Evolutionary conservation across 2,329 filamentous ascomycete species (phyloP), one percentile per base, ranked within the genome.

Genomic region (Cercospora berteroae): DNA sequence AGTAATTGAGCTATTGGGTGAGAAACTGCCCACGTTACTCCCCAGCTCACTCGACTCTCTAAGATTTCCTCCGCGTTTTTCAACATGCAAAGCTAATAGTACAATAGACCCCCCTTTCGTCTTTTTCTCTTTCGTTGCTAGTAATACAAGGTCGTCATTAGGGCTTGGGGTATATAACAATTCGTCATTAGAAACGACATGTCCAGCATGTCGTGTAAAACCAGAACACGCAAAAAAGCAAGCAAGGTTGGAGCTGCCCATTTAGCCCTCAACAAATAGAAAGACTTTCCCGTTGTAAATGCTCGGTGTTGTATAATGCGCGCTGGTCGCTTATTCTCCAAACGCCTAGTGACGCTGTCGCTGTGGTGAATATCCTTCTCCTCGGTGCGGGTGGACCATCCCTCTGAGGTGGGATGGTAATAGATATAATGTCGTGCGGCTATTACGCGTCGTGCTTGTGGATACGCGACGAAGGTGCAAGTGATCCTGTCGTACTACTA

Each of bases 121-220:
- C 48, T 13, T 55, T 55, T 27, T 33, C 65, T 23, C 65, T 55
- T 31, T 67, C 65, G 31, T 63, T 67, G 59, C 44, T 62, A 62
- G 33, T 33, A 52, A 29, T 62, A 62, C 60, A 63, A 63, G 29
- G 52, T 29, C 48, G 48, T 63, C 60, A 64, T 64, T 64, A 64
- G 52, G 50, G n/a, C 50, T 56, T 67, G 56, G 60, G 55, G 56
- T 60, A 60, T 67, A 27, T 55, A 27, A 27, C 48, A 27, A 55
- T 13, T 25, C 65, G 58, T 66, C 52, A 63, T 60, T 48, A 39
- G 33, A 25, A 23, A 25, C 23, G 42, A 64, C 61, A 48, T 64
- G 65, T 60, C 65, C 65, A 67, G 65, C 65, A 67, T 36, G 61
- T 60, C 20, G 52, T 50, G 36, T 48, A 20, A 33, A 55, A 63